Evolutionary conservation across 148 eudicot genomes (phyloP).

Genomic region (Rhododendron ferrugineum): DNA sequence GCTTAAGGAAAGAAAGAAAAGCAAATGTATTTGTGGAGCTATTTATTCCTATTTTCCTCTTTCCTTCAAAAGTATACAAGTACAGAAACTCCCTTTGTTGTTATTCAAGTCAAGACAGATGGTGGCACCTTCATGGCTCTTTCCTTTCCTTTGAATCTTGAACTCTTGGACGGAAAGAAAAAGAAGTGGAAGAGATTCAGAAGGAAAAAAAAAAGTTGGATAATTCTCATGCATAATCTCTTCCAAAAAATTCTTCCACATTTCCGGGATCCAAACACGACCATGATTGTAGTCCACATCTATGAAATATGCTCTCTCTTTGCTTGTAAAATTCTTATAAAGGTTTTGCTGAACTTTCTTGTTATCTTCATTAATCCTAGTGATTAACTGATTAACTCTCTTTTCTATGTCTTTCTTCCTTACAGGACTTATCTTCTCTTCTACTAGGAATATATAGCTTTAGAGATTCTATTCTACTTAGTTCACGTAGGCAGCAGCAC

Average conservation of each 20-base stretch:
- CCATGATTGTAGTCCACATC: background rate
- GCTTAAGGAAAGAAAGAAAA: background rate
- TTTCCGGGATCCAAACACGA: background rate
- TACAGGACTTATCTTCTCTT: conserved; percentile 13
- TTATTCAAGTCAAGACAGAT: background rate
- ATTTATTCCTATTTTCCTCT: background rate
- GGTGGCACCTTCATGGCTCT: conserved; percentile 1
- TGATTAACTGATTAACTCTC: background rate
- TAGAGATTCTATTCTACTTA: background rate
- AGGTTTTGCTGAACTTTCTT: background rate
- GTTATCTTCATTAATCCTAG: background rate
- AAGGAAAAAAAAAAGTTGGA: background rate
- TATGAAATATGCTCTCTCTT: background rate
- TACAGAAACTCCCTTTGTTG: background rate
- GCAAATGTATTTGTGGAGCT: background rate
- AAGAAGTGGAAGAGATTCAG: background rate
- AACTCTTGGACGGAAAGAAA: background rate
- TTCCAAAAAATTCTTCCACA: background rate
- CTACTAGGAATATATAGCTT: background rate
- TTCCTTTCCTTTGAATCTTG: background rate
- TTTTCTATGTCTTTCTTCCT: background rate
- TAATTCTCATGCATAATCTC: background rate
- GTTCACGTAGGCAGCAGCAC: background rate
- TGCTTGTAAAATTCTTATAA: background rate
- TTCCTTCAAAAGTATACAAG: background rate